Evolutionary conservation across 1,284 basidiomycete genomes (phyloP).

Genomic region (Erythrobasidium hasegawianum): DNA sequence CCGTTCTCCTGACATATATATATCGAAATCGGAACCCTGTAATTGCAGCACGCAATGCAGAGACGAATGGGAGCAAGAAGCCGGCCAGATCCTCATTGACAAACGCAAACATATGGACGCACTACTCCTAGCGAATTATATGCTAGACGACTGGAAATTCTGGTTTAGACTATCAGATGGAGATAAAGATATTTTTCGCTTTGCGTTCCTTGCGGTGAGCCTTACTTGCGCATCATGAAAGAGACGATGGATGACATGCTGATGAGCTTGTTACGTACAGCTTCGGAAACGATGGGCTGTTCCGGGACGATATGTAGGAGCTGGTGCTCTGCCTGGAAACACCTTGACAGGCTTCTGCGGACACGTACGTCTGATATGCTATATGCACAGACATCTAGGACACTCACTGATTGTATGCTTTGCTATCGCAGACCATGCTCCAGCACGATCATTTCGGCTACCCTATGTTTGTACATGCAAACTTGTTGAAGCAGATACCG

Average conservation of each 20-base stretch:
- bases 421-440: conserved; percentile 49
- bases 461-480: conserved; percentile 53
- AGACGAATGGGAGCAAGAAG: conserved; percentile 54
- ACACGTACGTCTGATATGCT: conserved; percentile 1
- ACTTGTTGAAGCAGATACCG: conserved; percentile 52
- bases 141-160: conserved; percentile 51
- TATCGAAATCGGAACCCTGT: too few relatives aligned
- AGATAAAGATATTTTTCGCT: conserved; percentile 56
- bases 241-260: too few relatives aligned
- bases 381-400: neutral
- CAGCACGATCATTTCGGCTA: conserved; percentile 52
- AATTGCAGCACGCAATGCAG: conserved; percentile 53
- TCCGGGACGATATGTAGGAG: conserved; percentile 53
- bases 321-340: conserved; percentile 49
- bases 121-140: conserved; percentile 51
- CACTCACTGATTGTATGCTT: neutral
- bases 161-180: conserved; percentile 55
- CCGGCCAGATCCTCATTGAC: conserved; percentile 54
- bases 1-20: neutral
- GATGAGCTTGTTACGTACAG: conserved; percentile 46
- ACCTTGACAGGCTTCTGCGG: conserved; percentile 40
- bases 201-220: conserved; percentile 33
- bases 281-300: conserved; percentile 55
- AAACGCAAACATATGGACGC: conserved; percentile 53
- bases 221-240: too few relatives aligned